phyloP scores from a whole-genome alignment of 768 basidiomycete genomes.

The Hygrophoropsis aurantiaca region DNA sequence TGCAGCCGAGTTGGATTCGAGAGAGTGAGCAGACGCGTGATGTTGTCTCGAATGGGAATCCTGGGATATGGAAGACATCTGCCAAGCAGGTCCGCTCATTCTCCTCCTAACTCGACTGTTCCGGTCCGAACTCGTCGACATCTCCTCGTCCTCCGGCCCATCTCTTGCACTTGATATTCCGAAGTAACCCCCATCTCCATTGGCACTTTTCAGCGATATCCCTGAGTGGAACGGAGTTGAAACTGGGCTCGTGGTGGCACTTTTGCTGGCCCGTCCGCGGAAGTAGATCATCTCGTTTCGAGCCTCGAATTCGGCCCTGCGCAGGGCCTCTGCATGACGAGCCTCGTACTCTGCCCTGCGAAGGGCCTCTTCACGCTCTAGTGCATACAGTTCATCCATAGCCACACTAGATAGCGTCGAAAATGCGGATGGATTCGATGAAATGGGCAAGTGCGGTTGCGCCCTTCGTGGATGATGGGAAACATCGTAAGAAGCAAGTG shows the following conservation, averaged over 20 bases:
- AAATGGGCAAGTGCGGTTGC: constrained; percentile 22
- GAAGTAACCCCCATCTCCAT: constrained; percentile 42
- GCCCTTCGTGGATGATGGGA: constrained; percentile 27
- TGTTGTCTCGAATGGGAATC: constrained; percentile 37
- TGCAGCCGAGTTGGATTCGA: constrained; percentile 5
- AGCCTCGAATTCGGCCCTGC: constrained; percentile 63
- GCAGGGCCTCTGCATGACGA: constrained; percentile 65
- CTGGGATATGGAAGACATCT: constrained; percentile 43
- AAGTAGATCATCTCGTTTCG: constrained; percentile 44
- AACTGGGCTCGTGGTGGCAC: constrained; percentile 68
- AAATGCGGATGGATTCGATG: constrained; percentile 49
- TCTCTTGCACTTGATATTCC: constrained; percentile 39
- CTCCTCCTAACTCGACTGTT: constrained; percentile 39
- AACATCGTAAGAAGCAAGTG: constrained; percentile 44
- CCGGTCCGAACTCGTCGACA: constrained; percentile 23
- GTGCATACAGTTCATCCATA: constrained; percentile 85
- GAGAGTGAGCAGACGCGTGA: constrained; percentile 14
- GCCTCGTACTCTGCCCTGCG: constrained; percentile 87
- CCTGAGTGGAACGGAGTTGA: constrained; percentile 39
- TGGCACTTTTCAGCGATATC: constrained; percentile 15
- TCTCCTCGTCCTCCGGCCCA: constrained; percentile 26
- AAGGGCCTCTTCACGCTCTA: constrained; percentile 83
- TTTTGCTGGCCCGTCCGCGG: constrained; percentile 49
- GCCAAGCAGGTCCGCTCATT: constrained; percentile 57
- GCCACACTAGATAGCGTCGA: constrained; percentile 74